Conservation (phyloP, 108 stramenopile species). For the Nannochloropsis gaditana region DNA sequence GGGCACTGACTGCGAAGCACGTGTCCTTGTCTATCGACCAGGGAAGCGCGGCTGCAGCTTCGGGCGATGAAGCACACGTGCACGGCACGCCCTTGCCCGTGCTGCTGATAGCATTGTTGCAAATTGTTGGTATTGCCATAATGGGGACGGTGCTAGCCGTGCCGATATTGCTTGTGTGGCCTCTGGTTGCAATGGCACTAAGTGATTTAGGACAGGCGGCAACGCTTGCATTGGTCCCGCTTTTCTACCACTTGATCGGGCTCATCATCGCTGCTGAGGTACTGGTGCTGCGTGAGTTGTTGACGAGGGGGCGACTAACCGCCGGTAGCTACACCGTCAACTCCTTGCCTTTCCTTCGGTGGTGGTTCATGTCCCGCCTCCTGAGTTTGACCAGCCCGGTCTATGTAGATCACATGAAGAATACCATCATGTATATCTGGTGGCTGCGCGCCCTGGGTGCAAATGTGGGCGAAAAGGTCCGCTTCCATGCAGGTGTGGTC, state of each 20-base stretch:
- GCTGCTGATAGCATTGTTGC: not conserved
- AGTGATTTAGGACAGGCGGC: not conserved
- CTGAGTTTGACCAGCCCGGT: not conserved
- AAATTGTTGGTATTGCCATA: not conserved
- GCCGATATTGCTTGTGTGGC: not conserved
- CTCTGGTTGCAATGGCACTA: not conserved
- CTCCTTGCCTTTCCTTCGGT: not conserved
- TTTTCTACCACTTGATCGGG: not conserved
- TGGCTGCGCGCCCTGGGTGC: not conserved
- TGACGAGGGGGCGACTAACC: not conserved
- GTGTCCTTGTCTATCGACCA: not conserved
- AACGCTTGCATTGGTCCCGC: not conserved
- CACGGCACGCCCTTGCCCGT: not conserved
- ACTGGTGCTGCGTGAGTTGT: not conserved
- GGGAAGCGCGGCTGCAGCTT: not conserved
- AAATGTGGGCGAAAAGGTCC: not conserved
- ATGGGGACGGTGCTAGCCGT: not conserved
- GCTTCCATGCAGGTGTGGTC: constrained; percentile 2
- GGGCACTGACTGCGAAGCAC: not conserved
- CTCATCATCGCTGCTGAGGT: not conserved
- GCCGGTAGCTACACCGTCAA: not conserved
- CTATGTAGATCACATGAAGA: constrained; percentile 18
- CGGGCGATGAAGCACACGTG: not conserved
- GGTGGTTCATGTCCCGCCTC: not conserved
- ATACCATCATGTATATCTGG: not conserved